Evolutionary conservation across 1,284 basidiomycete species (phyloP).

Genomic region (Ceratobasidium sp.): DNA sequence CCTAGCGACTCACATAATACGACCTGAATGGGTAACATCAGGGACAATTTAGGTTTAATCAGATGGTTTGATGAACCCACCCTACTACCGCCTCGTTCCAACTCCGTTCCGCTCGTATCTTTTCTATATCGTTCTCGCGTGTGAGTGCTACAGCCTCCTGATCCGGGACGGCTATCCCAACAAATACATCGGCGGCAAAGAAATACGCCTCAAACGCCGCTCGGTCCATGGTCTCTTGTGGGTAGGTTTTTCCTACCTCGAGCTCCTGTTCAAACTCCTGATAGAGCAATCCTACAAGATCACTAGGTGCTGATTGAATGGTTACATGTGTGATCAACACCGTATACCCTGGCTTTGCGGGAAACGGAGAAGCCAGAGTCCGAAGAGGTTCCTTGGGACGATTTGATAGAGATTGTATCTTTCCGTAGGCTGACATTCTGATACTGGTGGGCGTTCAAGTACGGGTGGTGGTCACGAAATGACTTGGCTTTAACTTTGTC

Average conservation of each 20-base stretch:
- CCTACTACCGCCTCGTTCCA: conserved; percentile 79
- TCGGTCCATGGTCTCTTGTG: conserved; percentile 60
- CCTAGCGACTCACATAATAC: conserved; percentile 70
- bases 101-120: conserved; percentile 55
- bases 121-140: conserved; percentile 50
- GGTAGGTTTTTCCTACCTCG: conserved; percentile 80
- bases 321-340: conserved; percentile 71
- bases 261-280: conserved; percentile 74
- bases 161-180: conserved; percentile 62
- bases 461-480: too few species aligned
- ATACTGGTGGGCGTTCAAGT: neutral
- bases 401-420: neutral
- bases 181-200: conserved; percentile 74
- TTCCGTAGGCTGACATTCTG: conserved; percentile 28
- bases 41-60: conserved; percentile 12
- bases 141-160: conserved; percentile 42
- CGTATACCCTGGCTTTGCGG: neutral
- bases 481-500: too few species aligned
- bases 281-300: conserved; percentile 68
- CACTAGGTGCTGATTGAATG: conserved; percentile 56
- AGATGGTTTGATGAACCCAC: conserved; percentile 74
- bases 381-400: conserved; percentile 1
- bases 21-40: conserved; percentile 48
- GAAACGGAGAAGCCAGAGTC: conserved; percentile 1
- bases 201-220: conserved; percentile 74